Base-by-base conservation (phyloP, 2,329 filamentous ascomycete species). In the Raffaelea ambrosiae region DNA sequence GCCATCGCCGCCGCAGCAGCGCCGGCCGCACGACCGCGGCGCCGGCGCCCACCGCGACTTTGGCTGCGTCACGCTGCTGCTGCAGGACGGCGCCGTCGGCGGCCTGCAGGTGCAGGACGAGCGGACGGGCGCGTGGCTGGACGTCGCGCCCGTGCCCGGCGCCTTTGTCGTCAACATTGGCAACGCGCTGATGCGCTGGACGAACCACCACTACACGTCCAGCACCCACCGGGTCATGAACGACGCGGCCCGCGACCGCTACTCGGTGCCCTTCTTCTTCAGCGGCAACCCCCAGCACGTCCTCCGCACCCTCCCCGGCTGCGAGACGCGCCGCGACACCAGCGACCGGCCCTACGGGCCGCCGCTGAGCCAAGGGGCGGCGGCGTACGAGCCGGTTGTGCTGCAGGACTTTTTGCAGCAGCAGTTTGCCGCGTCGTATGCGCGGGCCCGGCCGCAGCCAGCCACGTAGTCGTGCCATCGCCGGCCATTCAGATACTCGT, bases 221-320 rank as follows among this genome's bases (percentile, higher is more conserved):
- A 76, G 69, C 43, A 58, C 75, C 4, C 77, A 81, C 56, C 64
- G 75, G 8, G 76, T 79, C 23, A 69, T 78, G 51, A 78, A 78
- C 61, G 65, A 65, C 40, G 69, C 67, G 2, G 66, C 64, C 2
- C 62, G 61, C n/a, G 70, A 77, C 54, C 65, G 76, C 40, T 79
- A 76, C 55, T 74, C 69, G 3, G 65, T 79, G 13, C 72, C 74
- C 1, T 70, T 78, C 45, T 78, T 77, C 57, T 70, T 76, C 48
- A 70, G 72, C 46, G 74, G 73, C 3, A 74, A 76, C 58, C 61
- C 71, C 7, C n/a, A n/a, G n/a, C n/a, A n/a, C n/a, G n/a, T n/a
- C n/a, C n/a, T n/a, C n/a, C n/a, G n/a, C n/a, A n/a, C n/a, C n/a
- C n/a, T n/a, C n/a, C n/a, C n/a, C n/a, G n/a, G n/a, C n/a, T n/a